phyloP scores from a whole-genome alignment of 108 stramenopile species.

The Epithemia pelagica region DNA sequence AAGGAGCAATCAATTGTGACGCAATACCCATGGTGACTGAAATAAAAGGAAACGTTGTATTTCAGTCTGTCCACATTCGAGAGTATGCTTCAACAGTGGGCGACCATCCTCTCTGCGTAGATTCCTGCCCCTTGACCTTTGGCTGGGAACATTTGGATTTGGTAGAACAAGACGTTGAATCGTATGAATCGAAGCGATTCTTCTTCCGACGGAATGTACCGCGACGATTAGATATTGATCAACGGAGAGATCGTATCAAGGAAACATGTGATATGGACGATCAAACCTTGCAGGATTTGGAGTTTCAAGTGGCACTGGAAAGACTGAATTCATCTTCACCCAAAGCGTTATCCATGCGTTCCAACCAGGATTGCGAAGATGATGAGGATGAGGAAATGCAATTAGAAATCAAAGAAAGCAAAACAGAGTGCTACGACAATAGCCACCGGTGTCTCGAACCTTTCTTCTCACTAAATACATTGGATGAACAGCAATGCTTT shows the following conservation, averaged over 20 bases:
- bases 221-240: not conserved
- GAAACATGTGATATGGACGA: not conserved
- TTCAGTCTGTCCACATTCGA: slow-evolving; percentile 7
- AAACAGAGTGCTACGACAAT: no score
- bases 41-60: slow-evolving; percentile 7
- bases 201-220: not conserved
- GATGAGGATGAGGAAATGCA: no score
- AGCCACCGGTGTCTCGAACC: no score
- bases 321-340: no score
- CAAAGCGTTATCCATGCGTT: no score
- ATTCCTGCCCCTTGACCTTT: slow-evolving; percentile 12
- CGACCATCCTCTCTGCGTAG: slow-evolving; percentile 13
- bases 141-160: slow-evolving; percentile 10
- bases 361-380: no score
- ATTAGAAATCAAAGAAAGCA: no score
- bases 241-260: not conserved
- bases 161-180: not conserved
- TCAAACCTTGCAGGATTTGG: not conserved
- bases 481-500: no score
- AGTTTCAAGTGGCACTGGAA: not conserved
- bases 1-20: not conserved
- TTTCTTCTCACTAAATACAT: no score
- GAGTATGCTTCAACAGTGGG: slow-evolving; percentile 23
- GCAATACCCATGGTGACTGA: not conserved
- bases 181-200: not conserved